phyloP scores from a whole-genome alignment of 1,284 basidiomycete genomes.

The Fomitopsis palustris region DNA sequence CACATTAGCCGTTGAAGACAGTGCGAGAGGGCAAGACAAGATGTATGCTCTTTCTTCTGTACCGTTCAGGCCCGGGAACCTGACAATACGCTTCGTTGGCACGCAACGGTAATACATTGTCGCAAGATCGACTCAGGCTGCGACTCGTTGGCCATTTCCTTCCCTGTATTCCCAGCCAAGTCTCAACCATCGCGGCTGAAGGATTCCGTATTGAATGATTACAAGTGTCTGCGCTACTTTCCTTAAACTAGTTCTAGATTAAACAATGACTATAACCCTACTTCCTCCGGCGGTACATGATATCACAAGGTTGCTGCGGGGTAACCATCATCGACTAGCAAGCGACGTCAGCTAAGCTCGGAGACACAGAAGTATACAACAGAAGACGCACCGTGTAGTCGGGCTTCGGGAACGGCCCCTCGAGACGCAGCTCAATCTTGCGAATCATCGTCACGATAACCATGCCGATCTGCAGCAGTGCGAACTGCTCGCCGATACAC shows the following conservation, averaged over 20 bases:
- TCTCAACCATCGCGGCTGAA: slow-evolving; percentile 13
- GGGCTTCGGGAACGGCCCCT: slow-evolving; percentile 68
- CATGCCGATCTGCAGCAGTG: slow-evolving; percentile 90
- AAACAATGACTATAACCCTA: background rate
- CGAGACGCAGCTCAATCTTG: slow-evolving; percentile 71
- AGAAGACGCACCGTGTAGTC: slow-evolving; percentile 82
- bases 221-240: slow-evolving; percentile 2
- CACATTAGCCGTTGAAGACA: too few species aligned
- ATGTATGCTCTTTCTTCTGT: too few species aligned
- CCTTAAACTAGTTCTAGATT: background rate
- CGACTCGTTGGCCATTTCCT: too few species aligned
- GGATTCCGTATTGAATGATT: background rate
- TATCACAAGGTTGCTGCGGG: slow-evolving; percentile 28
- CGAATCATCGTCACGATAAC: slow-evolving; percentile 82
- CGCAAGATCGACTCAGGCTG: too few species aligned
- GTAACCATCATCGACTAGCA: slow-evolving; percentile 29
- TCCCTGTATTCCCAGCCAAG: too few species aligned
- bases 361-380: background rate
- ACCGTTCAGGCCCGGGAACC: too few species aligned
- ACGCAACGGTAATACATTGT: too few species aligned
- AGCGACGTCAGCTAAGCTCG: background rate
- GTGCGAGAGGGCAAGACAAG: too few species aligned
- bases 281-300: slow-evolving; percentile 42
- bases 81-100: too few species aligned
- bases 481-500: slow-evolving; percentile 97